Percentiles rank a stretch among this genome's conserved stretches.
These are phyloP conservation scores for Tephrocybe sp. DNA, from an alignment of 768 basidiomycete species.

Conservation along the genomic window DNA sequence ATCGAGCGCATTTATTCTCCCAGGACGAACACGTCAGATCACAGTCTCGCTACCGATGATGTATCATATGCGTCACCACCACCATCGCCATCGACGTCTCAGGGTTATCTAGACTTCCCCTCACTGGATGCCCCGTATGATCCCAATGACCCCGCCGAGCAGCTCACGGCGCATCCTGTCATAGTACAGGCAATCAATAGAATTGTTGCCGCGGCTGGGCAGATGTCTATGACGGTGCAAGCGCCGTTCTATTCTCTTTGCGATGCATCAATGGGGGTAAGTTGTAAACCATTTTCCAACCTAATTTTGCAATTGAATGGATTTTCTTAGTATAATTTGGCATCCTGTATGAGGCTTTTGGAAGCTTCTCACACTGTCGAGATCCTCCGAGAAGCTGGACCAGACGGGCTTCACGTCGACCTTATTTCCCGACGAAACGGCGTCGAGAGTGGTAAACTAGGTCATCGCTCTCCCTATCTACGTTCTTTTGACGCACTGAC, in stretches of 20 bases:
- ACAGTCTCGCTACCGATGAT: background rate
- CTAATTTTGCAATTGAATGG: too few species aligned
- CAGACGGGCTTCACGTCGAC: slow-evolving; percentile 47
- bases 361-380: slow-evolving; percentile 72
- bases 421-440: slow-evolving; percentile 43
- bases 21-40: slow-evolving; percentile 16
- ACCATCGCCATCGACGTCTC: slow-evolving; percentile 25
- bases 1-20: slow-evolving; percentile 57
- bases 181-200: slow-evolving; percentile 58
- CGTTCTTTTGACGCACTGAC: background rate
- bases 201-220: slow-evolving; percentile 69
- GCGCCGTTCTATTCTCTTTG: slow-evolving; percentile 69
- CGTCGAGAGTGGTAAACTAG: slow-evolving; percentile 48
- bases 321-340: slow-evolving; percentile 61
- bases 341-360: slow-evolving; percentile 69
- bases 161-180: slow-evolving; percentile 55
- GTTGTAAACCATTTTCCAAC: slow-evolving; percentile 24
- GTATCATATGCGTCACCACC: slow-evolving; percentile 30
- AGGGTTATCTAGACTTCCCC: slow-evolving; percentile 48
- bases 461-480: slow-evolving; percentile 24
- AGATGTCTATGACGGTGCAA: slow-evolving; percentile 63
- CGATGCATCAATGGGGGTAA: slow-evolving; percentile 68
- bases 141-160: slow-evolving; percentile 46
- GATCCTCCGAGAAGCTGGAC: slow-evolving; percentile 64
- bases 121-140: slow-evolving; percentile 49